phyloP scores from a whole-genome alignment of 352 stramenopile genomes.

The Ophiocytium majus region DNA sequence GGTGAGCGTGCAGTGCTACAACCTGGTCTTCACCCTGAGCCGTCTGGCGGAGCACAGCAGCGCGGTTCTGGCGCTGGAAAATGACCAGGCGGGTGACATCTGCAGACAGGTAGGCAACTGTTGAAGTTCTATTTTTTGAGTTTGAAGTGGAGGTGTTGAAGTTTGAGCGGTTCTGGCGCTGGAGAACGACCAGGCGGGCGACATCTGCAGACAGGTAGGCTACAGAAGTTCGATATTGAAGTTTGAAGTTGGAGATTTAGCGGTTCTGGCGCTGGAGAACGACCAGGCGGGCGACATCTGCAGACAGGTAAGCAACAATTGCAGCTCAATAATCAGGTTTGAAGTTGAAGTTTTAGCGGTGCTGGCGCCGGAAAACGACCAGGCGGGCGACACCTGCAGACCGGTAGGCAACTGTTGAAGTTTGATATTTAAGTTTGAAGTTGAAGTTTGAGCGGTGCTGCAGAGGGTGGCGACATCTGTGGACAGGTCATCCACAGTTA shows the following conservation, averaged over 20 bases:
- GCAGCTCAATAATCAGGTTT: too few species aligned
- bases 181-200: conserved; percentile 15
- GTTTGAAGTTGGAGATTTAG: too few species aligned
- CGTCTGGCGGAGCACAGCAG: conserved; percentile 64
- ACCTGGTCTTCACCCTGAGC: conserved; percentile 77
- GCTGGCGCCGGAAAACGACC: conserved; percentile 28
- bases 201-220: conserved; percentile 27
- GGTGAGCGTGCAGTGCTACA: conserved; percentile 80
- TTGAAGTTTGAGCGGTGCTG: too few species aligned
- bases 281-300: conserved; percentile 25
- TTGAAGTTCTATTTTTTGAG: too few species aligned
- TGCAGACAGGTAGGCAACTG: too few species aligned
- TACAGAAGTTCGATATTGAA: too few species aligned
- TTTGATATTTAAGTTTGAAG: too few species aligned
- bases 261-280: conserved; percentile 33
- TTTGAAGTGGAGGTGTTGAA: too few species aligned
- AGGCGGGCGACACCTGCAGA: conserved; percentile 20
- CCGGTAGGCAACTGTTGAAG: too few species aligned
- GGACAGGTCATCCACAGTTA: too few species aligned
- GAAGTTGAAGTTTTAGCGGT: too few species aligned
- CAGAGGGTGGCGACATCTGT: conserved; percentile 25
- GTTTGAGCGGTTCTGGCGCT: conserved; percentile 41
- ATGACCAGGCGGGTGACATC: conserved; percentile 24
- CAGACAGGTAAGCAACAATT: too few species aligned
- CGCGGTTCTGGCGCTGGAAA: conserved; percentile 33